These are phyloP conservation scores for Amanita polypyramis DNA, from an alignment of 768 basidiomycete genomes.

Conservation along the genomic window DNA sequence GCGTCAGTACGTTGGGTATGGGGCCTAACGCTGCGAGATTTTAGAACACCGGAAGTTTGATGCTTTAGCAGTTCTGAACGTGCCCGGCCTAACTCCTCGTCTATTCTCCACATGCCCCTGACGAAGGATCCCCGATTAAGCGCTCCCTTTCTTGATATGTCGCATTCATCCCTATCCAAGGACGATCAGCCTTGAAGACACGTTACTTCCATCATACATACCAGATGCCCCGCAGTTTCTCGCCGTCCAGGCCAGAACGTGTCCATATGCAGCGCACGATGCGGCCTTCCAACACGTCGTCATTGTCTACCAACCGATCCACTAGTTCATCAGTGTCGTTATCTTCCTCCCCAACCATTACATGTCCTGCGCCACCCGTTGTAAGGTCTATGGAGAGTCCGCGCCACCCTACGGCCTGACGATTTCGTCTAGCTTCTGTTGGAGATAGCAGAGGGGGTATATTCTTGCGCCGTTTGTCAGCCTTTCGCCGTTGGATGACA, in stretches of 20 bases:
- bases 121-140: constrained; percentile 59
- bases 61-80: constrained; percentile 30
- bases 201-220: constrained; percentile 19
- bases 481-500: constrained; percentile 36
- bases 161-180: constrained; percentile 56
- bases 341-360: constrained; percentile 6
- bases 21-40: not conserved
- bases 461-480: constrained; percentile 21
- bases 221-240: constrained; percentile 57
- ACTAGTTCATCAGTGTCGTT: constrained; percentile 15
- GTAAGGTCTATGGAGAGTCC: constrained; percentile 62
- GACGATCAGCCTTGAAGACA: constrained; percentile 1
- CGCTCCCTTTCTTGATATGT: constrained; percentile 40
- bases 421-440: constrained; percentile 27
- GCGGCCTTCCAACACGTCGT: constrained; percentile 44
- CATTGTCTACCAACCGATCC: constrained; percentile 24
- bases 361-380: constrained; percentile 25
- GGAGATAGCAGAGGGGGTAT: constrained; percentile 25
- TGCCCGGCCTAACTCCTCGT: constrained; percentile 66
- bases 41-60: constrained; percentile 16
- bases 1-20: not conserved
- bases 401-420: constrained; percentile 66
- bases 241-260: constrained; percentile 42
- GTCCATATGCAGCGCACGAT: constrained; percentile 56
- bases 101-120: constrained; percentile 79